Percentiles rank a stretch among this genome's conserved stretches.
phyloP scores from a whole-genome alignment of 108 stramenopile species.

The Stephanodiscus minutulus region DNA sequence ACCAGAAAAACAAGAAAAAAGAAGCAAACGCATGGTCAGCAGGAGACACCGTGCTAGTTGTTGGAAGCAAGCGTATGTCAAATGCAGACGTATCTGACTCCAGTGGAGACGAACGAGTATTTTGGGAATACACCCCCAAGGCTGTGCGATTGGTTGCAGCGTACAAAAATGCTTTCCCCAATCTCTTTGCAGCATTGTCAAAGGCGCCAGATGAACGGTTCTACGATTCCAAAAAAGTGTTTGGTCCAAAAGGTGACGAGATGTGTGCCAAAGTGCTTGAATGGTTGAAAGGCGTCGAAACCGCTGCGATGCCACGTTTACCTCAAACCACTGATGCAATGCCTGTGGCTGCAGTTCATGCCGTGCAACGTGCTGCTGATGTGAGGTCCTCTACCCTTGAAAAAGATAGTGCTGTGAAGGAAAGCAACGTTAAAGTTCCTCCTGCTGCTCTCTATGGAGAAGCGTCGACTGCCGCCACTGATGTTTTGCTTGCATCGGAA shows the following conservation, averaged over 20 bases:
- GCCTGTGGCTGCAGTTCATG: constrained; percentile 85
- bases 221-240: constrained; percentile 82
- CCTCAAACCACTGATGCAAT: constrained; percentile 90
- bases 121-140: constrained; percentile 94
- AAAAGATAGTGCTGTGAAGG: constrained; percentile 77
- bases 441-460: constrained; percentile 76
- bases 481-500: constrained; percentile 75
- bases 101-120: constrained; percentile 55
- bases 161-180: constrained; percentile 90
- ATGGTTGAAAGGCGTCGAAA: constrained; percentile 89
- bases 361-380: constrained; percentile 93
- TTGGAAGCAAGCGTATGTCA: constrained; percentile 69
- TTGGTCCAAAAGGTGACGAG: constrained; percentile 78
- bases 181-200: constrained; percentile 78
- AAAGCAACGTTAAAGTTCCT: constrained; percentile 82
- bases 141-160: constrained; percentile 90
- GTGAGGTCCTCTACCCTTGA: constrained; percentile 72
- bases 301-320: constrained; percentile 86
- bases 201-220: constrained; percentile 80
- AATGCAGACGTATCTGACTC: constrained; percentile 29
- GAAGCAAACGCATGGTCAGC: constrained; percentile 75
- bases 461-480: constrained; percentile 73
- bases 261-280: constrained; percentile 68
- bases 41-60: constrained; percentile 81
- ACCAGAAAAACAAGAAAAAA: constrained; percentile 36